phyloP scores from a whole-genome alignment of 768 basidiomycete genomes.

The Hirschioporus abietinus region DNA sequence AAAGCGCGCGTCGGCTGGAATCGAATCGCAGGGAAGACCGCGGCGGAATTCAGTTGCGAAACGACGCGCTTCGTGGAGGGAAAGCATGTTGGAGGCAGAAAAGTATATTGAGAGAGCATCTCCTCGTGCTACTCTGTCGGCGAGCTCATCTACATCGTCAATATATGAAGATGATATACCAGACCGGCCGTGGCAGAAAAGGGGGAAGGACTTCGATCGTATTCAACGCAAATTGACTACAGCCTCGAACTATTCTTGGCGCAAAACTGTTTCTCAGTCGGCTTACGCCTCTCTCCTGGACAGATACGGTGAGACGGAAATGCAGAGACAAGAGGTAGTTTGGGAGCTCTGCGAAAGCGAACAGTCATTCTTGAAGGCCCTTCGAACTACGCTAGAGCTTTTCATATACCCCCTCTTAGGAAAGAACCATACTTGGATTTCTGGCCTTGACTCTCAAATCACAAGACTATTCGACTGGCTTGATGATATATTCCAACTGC shows the following conservation, averaged over 20 bases:
- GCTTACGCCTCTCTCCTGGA: conserved; percentile 32
- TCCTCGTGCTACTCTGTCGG: conserved; percentile 7
- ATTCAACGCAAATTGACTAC: not conserved
- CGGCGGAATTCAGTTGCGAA: not conserved
- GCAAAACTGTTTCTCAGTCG: conserved; percentile 24
- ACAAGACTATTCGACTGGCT: conserved; percentile 81
- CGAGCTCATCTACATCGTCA: conserved; percentile 14
- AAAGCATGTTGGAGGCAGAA: conserved; percentile 12
- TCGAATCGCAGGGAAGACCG: not conserved
- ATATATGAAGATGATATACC: conserved; percentile 13
- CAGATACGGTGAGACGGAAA: conserved; percentile 44
- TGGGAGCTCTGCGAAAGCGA: conserved; percentile 68
- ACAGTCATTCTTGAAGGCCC: conserved; percentile 56
- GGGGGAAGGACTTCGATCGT: conserved; percentile 5
- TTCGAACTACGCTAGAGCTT: conserved; percentile 60
- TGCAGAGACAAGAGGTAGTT: conserved; percentile 60
- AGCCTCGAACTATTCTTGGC: conserved; percentile 23
- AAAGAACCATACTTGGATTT: conserved; percentile 70
- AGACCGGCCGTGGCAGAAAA: conserved; percentile 3
- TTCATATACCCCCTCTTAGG: conserved; percentile 77
- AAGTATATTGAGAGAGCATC: conserved; percentile 11
- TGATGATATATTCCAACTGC: conserved; percentile 79
- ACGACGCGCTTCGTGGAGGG: not conserved
- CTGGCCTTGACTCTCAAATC: conserved; percentile 68
- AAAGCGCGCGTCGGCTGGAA: not conserved